A percentile compares a stretch with the other conserved stretches of the same genome.
These are phyloP conservation scores for Fusarium sp. DNA, from an alignment of 2,329 filamentous ascomycete species.

Conservation along the genomic window DNA sequence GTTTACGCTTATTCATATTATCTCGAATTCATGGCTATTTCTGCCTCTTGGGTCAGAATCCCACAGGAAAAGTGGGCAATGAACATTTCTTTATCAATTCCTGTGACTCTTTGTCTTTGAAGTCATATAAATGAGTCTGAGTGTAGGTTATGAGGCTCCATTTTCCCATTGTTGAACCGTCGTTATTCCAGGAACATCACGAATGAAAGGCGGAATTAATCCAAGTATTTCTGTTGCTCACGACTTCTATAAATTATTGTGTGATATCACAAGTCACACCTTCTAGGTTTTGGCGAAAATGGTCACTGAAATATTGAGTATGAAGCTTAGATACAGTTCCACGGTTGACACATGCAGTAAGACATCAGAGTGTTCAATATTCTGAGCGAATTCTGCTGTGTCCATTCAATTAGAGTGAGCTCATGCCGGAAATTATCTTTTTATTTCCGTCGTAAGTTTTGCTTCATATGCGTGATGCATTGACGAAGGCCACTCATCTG, in stretches of 20 bases:
- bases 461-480: not conserved
- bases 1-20: not conserved
- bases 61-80: not conserved
- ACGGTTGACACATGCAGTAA: accelerated
- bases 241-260: accelerated
- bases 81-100: not conserved
- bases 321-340: not conserved
- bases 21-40: not conserved
- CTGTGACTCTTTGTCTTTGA: no score
- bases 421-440: accelerated
- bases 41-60: not conserved
- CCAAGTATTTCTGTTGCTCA: not conserved
- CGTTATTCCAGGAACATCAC: not conserved
- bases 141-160: not conserved
- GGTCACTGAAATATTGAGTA: accelerated
- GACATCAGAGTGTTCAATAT: accelerated
- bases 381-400: no score
- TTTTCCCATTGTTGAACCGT: no score
- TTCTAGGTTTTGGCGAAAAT: not conserved
- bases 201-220: no score
- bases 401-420: no score
- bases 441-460: accelerated
- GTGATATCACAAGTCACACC: not conserved
- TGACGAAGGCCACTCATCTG: not conserved
- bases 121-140: not conserved